phyloP scores from a whole-genome alignment of 2,329 filamentous ascomycete species.

The Coniochaeta ligniaria region DNA sequence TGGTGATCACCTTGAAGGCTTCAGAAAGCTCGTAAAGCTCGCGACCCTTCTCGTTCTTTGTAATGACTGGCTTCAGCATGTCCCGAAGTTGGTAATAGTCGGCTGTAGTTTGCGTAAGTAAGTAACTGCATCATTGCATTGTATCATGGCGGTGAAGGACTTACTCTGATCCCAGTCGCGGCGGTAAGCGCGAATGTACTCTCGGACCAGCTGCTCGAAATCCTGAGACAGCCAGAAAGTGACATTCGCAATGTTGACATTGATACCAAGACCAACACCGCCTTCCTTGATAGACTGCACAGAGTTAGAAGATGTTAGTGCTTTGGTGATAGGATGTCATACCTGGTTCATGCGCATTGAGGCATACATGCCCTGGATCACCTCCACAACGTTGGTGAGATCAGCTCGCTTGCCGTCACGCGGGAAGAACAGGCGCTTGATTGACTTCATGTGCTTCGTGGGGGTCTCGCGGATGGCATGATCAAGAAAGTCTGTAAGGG shows the following conservation, averaged over 20 bases:
- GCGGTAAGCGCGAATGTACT: constrained; percentile 13
- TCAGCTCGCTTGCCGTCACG: constrained; percentile 36
- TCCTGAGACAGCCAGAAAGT: constrained; percentile 65
- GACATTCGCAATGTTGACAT: constrained; percentile 86
- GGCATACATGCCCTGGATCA: constrained; percentile 84
- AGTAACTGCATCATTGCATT: not conserved
- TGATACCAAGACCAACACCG: constrained; percentile 65
- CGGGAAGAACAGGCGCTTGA: constrained; percentile 81
- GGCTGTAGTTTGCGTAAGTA: not conserved
- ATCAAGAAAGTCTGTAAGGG: constrained; percentile 64
- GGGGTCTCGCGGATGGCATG: constrained; percentile 81
- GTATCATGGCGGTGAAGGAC: not conserved
- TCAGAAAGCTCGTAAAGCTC: constrained; percentile 31
- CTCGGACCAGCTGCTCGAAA: constrained; percentile 29
- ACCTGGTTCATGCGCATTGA: constrained; percentile 63
- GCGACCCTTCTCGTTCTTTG: constrained; percentile 7
- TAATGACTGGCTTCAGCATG: constrained; percentile 26
- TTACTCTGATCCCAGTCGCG: constrained; percentile 19
- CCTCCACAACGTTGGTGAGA: constrained; percentile 56
- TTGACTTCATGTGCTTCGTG: constrained; percentile 55
- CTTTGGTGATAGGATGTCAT: not conserved
- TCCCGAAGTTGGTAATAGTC: constrained; percentile 19
- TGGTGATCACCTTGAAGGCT: constrained; percentile 46
- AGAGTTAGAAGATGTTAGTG: constrained; percentile 1
- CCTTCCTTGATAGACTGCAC: constrained; percentile 30